These are phyloP conservation scores for Candida verbasci DNA, from an alignment of 805 yeast genomes.

Conservation along the genomic window DNA sequence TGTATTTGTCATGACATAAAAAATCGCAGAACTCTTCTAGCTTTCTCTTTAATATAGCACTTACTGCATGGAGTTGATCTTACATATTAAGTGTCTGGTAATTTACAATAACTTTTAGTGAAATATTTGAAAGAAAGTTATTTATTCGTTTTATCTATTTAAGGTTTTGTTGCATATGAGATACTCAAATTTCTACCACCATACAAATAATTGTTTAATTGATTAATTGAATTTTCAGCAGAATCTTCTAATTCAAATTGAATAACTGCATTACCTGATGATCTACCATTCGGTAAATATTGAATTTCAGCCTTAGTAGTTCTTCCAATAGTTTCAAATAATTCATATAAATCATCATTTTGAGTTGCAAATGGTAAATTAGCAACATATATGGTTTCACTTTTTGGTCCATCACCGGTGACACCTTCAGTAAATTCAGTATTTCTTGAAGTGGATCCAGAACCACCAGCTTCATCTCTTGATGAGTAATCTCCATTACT, in stretches of 20 bases:
- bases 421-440: slow-evolving; percentile 66
- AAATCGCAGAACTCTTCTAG: too few relatives aligned
- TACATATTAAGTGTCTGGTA: too few relatives aligned
- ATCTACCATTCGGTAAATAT: slow-evolving; percentile 54
- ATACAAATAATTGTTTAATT: slow-evolving; percentile 74
- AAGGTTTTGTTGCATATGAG: slow-evolving; percentile 52
- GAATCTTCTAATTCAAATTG: slow-evolving; percentile 60
- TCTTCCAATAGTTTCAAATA: slow-evolving; percentile 79
- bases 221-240: slow-evolving; percentile 71
- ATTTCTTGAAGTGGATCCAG: too few relatives aligned
- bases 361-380: slow-evolving; percentile 91
- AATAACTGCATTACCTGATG: slow-evolving; percentile 85
- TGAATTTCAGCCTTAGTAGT: slow-evolving; percentile 76
- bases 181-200: slow-evolving; percentile 75
- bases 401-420: slow-evolving; percentile 51
- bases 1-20: too few relatives aligned
- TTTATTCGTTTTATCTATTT: background rate
- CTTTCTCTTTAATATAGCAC: too few relatives aligned
- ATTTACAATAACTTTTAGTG: too few relatives aligned
- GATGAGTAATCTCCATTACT: slow-evolving; percentile 5
- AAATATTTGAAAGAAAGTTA: too few relatives aligned
- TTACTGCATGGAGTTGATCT: too few relatives aligned
- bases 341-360: slow-evolving; percentile 74
- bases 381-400: slow-evolving; percentile 52
- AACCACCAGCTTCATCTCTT: slow-evolving; percentile 3